Evolutionary conservation across 345 rosid genomes (phyloP).

Genomic region (Citrus inodora): DNA sequence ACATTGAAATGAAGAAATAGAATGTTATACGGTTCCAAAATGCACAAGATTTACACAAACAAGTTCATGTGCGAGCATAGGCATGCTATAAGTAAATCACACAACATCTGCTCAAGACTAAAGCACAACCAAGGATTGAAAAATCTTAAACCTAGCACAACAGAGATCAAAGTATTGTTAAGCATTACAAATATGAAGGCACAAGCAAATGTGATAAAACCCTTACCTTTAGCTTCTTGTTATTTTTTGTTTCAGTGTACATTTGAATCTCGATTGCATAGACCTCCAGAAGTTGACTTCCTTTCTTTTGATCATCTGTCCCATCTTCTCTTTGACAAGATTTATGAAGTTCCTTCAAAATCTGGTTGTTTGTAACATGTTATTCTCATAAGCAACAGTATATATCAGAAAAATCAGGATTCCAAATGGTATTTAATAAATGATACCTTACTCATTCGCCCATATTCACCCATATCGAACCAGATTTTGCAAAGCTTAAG

Average conservation of each 20-base stretch:
- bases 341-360: constrained; percentile 92
- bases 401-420: not conserved
- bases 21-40: not conserved
- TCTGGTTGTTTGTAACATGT: constrained; percentile 36
- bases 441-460: constrained; percentile 90
- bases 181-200: not conserved
- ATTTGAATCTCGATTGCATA: constrained; percentile 98
- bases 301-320: constrained; percentile 98
- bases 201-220: not conserved
- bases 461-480: constrained; percentile 97
- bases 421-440: not conserved
- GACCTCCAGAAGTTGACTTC: constrained; percentile 98
- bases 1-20: not conserved
- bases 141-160: not conserved
- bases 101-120: not conserved
- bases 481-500: constrained; percentile 98
- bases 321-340: constrained; percentile 99
- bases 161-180: not conserved
- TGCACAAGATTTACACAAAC: not conserved
- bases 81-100: not conserved
- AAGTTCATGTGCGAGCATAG: not conserved
- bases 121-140: not conserved
- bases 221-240: constrained; percentile 91
- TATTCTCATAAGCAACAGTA: not conserved
- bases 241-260: constrained; percentile 96